Evolutionary conservation across 2,329 filamentous ascomycete genomes (phyloP).

Genomic region (Pseudogymnoascus sp.): DNA sequence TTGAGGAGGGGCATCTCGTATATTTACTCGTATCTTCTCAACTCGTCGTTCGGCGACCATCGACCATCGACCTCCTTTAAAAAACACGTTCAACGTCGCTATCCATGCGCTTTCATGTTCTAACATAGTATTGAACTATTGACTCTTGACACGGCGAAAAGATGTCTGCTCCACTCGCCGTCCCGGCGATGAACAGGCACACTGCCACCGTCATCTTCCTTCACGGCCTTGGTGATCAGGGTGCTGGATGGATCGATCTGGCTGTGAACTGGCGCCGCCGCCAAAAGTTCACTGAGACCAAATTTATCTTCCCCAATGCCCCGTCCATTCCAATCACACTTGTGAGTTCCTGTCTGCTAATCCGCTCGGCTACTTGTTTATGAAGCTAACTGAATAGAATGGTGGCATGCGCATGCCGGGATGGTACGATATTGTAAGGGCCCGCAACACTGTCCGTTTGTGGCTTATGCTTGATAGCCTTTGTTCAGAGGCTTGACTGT

Average conservation of each 20-base stretch:
- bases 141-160: conserved; percentile 4
- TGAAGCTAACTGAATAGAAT: conserved; percentile 42
- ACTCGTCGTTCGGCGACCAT: background rate
- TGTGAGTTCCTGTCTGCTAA: conserved; percentile 37
- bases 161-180: conserved; percentile 43
- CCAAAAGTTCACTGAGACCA: conserved; percentile 75
- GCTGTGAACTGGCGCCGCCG: conserved; percentile 81
- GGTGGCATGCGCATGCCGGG: conserved; percentile 73
- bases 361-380: background rate
- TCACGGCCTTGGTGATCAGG: conserved; percentile 83
- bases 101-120: background rate
- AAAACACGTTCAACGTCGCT: background rate
- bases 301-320: conserved; percentile 91
- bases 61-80: background rate
- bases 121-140: background rate
- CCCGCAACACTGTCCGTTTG: conserved; percentile 21
- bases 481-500: conserved; percentile 10
- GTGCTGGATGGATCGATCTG: conserved; percentile 68
- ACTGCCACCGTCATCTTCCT: conserved; percentile 92
- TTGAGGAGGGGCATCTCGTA: background rate
- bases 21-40: background rate
- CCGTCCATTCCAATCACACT: conserved; percentile 79
- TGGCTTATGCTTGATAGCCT: conserved; percentile 13
- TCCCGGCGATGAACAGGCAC: conserved; percentile 73
- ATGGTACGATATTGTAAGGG: conserved; percentile 71